A percentile compares a stretch with the other conserved stretches of the same genome.
These are phyloP conservation scores for Shiraia bambusicola DNA, from an alignment of 2,329 filamentous ascomycete species.

Conservation along the genomic window DNA sequence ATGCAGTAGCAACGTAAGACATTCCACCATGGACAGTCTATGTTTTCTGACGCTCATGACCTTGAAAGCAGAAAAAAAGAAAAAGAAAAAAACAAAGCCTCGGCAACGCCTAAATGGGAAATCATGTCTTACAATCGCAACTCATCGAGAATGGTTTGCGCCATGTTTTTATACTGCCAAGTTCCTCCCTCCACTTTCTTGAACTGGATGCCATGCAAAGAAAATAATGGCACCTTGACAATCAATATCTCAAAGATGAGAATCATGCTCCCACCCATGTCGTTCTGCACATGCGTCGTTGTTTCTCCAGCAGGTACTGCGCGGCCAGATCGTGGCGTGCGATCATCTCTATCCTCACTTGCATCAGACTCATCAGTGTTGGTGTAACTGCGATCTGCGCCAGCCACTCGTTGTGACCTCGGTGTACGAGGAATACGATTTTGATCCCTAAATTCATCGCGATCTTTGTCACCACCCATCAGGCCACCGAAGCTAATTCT, in stretches of 20 bases:
- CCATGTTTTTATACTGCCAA: constrained; percentile 99
- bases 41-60: no score
- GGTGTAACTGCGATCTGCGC: constrained; percentile 71
- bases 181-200: constrained; percentile 95
- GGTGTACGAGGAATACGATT: constrained; percentile 55
- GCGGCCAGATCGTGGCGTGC: constrained; percentile 31
- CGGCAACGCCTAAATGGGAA: constrained; percentile 16
- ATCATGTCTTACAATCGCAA: constrained; percentile 63
- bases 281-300: constrained; percentile 86
- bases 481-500: constrained; percentile 83
- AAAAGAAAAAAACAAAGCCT: constrained; percentile 5
- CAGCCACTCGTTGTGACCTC: constrained; percentile 48
- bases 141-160: constrained; percentile 88
- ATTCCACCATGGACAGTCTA: no score
- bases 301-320: constrained; percentile 73
- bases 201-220: constrained; percentile 94
- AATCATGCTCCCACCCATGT: constrained; percentile 80
- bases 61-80: no score
- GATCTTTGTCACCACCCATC: constrained; percentile 55
- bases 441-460: constrained; percentile 70
- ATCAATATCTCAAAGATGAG: constrained; percentile 95
- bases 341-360: constrained; percentile 58
- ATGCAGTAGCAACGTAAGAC: no score
- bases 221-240: constrained; percentile 92
- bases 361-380: constrained; percentile 86